Evolutionary conservation across 1,284 basidiomycete species (phyloP).

Genomic region (Takashimella tepidaria): DNA sequence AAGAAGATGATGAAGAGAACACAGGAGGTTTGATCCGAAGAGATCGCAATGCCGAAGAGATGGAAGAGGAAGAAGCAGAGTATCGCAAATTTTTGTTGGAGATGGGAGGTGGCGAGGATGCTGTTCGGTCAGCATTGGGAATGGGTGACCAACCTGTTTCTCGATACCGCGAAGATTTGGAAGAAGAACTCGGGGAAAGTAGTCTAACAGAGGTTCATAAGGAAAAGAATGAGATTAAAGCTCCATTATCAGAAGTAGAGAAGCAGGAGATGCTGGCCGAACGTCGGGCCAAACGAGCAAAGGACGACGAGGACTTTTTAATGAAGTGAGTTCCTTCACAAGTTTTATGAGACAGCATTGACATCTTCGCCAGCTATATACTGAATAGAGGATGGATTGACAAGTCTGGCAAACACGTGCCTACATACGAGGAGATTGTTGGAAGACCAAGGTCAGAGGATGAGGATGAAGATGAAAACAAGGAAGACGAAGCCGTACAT

Average conservation of each 20-base stretch:
- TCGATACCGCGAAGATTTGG: constrained; percentile 25
- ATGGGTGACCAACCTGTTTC: constrained; percentile 30
- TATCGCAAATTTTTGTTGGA: constrained; percentile 74
- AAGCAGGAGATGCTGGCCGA: constrained; percentile 54
- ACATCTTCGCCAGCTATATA: constrained; percentile 76
- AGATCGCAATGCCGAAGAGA: constrained; percentile 60
- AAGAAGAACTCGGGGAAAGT: constrained; percentile 49
- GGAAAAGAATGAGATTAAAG: constrained; percentile 61
- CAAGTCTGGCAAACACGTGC: constrained; percentile 61
- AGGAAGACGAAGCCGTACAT: constrained; percentile 22
- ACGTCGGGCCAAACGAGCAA: constrained; percentile 27
- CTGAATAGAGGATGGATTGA: constrained; percentile 94
- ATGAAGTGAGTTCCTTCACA: constrained; percentile 64
- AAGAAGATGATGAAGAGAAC: constrained; percentile 52
- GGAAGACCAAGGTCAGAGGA: constrained; percentile 13
- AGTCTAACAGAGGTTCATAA: constrained; percentile 65
- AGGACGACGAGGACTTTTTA: constrained; percentile 62
- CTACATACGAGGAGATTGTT: constrained; percentile 76
- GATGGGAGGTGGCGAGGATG: constrained; percentile 65
- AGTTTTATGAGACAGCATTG: background rate
- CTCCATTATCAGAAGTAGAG: constrained; percentile 38
- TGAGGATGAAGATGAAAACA: constrained; percentile 18
- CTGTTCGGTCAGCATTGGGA: constrained; percentile 56
- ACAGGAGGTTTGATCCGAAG: constrained; percentile 55
- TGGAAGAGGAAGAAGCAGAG: constrained; percentile 69